phyloP scores from a whole-genome alignment of 2,329 filamentous ascomycete species.

The Calonectria pteridis region DNA sequence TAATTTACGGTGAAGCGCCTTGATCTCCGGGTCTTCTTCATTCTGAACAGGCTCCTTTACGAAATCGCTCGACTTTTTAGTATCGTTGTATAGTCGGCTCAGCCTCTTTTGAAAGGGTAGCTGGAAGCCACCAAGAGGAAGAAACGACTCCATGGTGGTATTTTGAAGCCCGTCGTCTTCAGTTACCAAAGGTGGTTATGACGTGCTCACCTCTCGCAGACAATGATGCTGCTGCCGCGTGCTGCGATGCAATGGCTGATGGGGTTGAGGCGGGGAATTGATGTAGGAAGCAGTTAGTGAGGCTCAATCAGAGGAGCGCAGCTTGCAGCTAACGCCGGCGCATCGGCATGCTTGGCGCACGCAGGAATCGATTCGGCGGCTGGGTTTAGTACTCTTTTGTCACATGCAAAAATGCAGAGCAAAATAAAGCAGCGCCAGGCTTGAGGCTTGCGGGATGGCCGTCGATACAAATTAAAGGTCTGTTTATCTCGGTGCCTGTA shows the following conservation, averaged over 20 bases:
- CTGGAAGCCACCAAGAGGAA: slow-evolving; percentile 65
- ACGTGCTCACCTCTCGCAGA: background rate
- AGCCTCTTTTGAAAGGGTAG: slow-evolving; percentile 72
- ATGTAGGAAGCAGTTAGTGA: slow-evolving; percentile 10
- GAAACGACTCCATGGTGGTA: slow-evolving; percentile 61
- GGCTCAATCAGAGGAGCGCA: slow-evolving; percentile 16
- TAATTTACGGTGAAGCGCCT: slow-evolving; percentile 79
- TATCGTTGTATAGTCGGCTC: slow-evolving; percentile 83
- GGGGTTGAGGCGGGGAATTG: slow-evolving; percentile 17
- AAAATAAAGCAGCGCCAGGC: background rate
- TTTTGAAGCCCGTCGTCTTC: background rate
- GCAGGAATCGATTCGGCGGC: background rate
- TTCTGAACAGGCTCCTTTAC: slow-evolving; percentile 74
- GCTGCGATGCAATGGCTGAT: slow-evolving; percentile 26
- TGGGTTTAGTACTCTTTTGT: slow-evolving; percentile 17
- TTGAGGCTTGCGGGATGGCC: background rate
- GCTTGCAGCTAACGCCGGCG: slow-evolving; percentile 22
- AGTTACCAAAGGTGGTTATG: background rate
- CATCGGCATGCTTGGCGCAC: slow-evolving; percentile 19
- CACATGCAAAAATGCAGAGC: slow-evolving; percentile 18
- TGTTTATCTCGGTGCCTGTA: slow-evolving; percentile 48
- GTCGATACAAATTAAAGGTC: slow-evolving; percentile 35
- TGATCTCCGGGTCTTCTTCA: slow-evolving; percentile 76
- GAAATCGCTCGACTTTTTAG: slow-evolving; percentile 82
- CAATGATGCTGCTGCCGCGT: slow-evolving; percentile 13